Base-by-base conservation (phyloP, 768 basidiomycete species). In the Pleurotus cornucopiae region DNA sequence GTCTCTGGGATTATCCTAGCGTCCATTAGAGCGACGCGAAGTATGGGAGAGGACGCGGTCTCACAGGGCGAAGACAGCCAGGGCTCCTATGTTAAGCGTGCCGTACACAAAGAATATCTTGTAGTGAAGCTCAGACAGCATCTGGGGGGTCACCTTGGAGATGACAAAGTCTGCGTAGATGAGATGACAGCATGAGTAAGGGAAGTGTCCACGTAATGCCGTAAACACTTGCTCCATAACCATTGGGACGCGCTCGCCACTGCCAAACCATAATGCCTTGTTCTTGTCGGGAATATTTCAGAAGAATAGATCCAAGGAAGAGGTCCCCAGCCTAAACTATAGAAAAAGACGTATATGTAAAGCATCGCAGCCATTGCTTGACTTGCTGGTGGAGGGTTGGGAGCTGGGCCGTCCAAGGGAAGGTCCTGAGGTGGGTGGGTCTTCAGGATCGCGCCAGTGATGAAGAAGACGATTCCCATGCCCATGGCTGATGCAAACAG, bases 221-320 rank as follows among this genome's bases (percentile, higher is more conserved):
- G 16, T 4, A 11, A 4, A 46, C 14, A 76, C 82, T 56, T 61
- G 86, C 86, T 91, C 79, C 81, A 91, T 9, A 93, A 69, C 90
- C 90, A 93, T 55, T 94, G 92, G 2, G 88, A 84, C 12, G 84
- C 82, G 56, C 86, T 86, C 0, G 86, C 92, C 2, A 83, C 71
- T 0, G 89, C 80, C 18, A 94, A 72, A 39, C 92, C 92, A 62
- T 87, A 91, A 62, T 91, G 87, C 56, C 91, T 76, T 14, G 90
- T 91, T 44, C 89, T 75, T 14, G 89, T 94, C 5, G 88, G 86
- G 79, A 94, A 94, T 61, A 94, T 91, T 67, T 94, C 91, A 6
- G 89, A 76, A 44, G 86, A 86, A 62, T 86, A 88, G 20, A 89
- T 81, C 75, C 77, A 72, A 38, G 71, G 72, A 21, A 79, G 63